phyloP scores from a whole-genome alignment of 2,329 filamentous ascomycete species.

The Talaromyces atroroseus region DNA sequence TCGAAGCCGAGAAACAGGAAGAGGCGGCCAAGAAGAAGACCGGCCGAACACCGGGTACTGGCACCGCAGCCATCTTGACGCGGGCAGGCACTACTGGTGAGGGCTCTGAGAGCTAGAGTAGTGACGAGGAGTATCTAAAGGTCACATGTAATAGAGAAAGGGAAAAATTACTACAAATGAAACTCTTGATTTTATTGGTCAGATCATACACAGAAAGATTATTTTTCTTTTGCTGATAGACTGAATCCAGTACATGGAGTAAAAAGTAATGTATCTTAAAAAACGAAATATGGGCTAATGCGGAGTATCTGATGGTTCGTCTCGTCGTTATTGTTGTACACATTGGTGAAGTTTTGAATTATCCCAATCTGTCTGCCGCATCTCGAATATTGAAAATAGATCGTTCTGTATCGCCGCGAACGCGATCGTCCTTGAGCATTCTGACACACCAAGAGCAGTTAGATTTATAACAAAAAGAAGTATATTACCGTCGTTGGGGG shows the following conservation, averaged over 20 bases:
- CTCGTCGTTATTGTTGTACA: constrained; percentile 16
- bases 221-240: neutral
- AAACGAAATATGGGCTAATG: neutral
- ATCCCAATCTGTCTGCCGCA: constrained; percentile 71
- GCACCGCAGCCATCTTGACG: constrained; percentile 65
- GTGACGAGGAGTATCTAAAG: constrained; percentile 11
- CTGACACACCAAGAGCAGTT: constrained; percentile 28
- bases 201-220: neutral
- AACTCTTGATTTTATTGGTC: neutral
- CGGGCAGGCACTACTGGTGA: constrained; percentile 44
- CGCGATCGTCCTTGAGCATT: constrained; percentile 88
- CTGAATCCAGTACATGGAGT: neutral
- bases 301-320: constrained; percentile 19
- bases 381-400: constrained; percentile 73
- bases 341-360: constrained; percentile 22
- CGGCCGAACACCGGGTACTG: constrained; percentile 44
- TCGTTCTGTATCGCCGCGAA: constrained; percentile 54
- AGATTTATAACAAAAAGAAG: neutral
- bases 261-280: constrained; percentile 6
- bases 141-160: constrained; percentile 3
- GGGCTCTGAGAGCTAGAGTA: constrained; percentile 22
- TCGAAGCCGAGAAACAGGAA: constrained; percentile 98
- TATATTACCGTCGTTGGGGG: neutral
- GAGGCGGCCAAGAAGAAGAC: constrained; percentile 97
- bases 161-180: constrained; percentile 1